phyloP scores from a whole-genome alignment of 192 early-diverging fungal genomes.

The Mortierella hygrophila region DNA sequence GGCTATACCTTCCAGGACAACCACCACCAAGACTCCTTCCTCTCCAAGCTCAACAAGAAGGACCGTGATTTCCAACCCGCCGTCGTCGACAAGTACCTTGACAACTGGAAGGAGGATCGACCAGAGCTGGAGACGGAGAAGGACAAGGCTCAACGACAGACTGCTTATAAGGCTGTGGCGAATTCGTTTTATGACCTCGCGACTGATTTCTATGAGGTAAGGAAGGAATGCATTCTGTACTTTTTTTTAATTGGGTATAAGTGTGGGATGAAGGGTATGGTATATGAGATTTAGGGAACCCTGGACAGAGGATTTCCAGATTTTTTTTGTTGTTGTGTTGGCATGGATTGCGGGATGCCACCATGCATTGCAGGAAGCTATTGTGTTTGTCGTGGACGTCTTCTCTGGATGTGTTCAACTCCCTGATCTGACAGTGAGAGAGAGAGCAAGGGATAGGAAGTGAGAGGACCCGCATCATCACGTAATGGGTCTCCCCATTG shows the following conservation, averaged over 20 bases:
- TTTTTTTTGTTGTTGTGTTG: neutral
- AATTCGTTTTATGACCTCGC: conserved; percentile 89
- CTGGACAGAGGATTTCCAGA: too few relatives aligned
- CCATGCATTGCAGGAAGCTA: too few relatives aligned
- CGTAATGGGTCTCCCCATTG: too few relatives aligned
- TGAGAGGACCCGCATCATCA: too few relatives aligned
- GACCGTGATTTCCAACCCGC: conserved; percentile 74
- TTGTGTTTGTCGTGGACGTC: too few relatives aligned
- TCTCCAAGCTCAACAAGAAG: conserved; percentile 70
- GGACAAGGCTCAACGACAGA: conserved; percentile 62
- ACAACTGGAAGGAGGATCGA: conserved; percentile 74
- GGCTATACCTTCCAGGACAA: conserved; percentile 56
- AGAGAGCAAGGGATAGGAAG: neutral
- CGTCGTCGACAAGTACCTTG: conserved; percentile 78
- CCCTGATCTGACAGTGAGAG: neutral
- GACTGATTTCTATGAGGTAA: conserved; percentile 87
- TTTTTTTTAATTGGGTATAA: neutral
- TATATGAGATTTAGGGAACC: neutral
- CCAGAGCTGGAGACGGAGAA: conserved; percentile 70
- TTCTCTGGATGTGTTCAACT: neutral
- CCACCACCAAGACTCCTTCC: conserved; percentile 48
- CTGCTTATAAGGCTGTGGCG: conserved; percentile 75
- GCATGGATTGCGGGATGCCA: neutral
- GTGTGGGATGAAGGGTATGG: too few relatives aligned
- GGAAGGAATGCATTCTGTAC: neutral